Conservation (phyloP, 306 rosid genomes). For the Cucurbita maxima region DNA sequence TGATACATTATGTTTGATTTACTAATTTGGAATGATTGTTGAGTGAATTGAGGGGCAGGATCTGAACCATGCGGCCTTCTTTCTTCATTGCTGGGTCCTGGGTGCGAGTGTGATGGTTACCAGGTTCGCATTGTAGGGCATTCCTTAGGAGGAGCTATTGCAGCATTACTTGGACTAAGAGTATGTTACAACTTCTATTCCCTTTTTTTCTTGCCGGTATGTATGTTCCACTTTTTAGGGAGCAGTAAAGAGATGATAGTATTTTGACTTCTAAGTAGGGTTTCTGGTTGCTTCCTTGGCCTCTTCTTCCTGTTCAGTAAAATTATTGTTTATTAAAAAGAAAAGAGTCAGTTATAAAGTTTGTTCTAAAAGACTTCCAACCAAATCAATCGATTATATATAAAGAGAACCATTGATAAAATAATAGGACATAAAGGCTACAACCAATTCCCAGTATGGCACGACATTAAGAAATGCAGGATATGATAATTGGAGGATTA, state of each 20-base stretch:
- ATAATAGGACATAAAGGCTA: neutral
- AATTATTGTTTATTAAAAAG: neutral
- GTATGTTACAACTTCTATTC: slow-evolving; percentile 27
- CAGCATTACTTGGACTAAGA: slow-evolving; percentile 64
- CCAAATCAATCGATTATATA: neutral
- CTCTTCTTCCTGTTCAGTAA: neutral
- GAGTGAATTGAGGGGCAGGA: slow-evolving; percentile 38
- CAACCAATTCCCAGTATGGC: neutral
- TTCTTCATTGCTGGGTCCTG: slow-evolving; percentile 68
- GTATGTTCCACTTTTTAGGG: neutral
- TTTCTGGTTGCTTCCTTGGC: neutral
- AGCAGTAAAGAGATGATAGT: neutral
- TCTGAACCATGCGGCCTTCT: slow-evolving; percentile 52
- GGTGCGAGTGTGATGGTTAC: slow-evolving; percentile 78
- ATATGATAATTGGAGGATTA: neutral
- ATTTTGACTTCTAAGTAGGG: neutral
- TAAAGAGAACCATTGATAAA: neutral
- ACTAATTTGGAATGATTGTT: slow-evolving; percentile 1
- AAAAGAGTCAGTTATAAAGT: neutral
- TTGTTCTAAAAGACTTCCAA: neutral
- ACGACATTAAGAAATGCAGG: neutral
- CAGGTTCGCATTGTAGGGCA: slow-evolving; percentile 73
- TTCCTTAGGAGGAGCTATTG: slow-evolving; percentile 90
- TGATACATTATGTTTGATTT: neutral
- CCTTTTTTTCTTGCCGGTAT: neutral